Percentiles rank a stretch among this genome's conserved stretches.
phyloP scores from a whole-genome alignment of 345 rosid species.

The Eucalyptus cloeziana region DNA sequence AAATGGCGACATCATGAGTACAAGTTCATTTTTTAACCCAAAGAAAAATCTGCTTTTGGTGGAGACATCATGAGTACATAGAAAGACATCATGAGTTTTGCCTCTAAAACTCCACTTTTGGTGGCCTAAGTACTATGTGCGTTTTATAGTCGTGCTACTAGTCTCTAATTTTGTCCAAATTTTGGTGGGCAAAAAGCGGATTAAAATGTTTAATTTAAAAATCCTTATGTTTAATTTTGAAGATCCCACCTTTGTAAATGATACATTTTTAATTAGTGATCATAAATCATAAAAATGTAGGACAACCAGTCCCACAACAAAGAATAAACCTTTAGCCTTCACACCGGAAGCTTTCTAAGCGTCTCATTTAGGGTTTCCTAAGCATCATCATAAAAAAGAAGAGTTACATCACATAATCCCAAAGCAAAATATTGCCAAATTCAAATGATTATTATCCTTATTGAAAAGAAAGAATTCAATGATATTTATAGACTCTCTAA shows the following conservation, averaged over 20 bases:
- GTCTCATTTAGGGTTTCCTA: neutral
- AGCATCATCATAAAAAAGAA: neutral
- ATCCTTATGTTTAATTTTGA: neutral
- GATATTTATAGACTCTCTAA: rapidly evolving
- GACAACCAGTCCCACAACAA: neutral
- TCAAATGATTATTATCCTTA: neutral
- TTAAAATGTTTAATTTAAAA: neutral
- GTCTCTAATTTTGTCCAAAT: neutral
- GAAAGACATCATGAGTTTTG: neutral
- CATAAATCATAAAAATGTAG: neutral
- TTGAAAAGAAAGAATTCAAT: neutral
- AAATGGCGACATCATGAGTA: neutral
- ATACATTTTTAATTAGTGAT: neutral
- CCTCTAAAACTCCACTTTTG: neutral
- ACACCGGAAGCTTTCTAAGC: neutral
- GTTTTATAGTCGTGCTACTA: neutral
- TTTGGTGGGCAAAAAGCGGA: neutral
- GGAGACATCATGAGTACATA: neutral
- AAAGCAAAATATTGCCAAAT: neutral
- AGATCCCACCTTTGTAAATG: neutral
- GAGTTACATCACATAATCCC: neutral
- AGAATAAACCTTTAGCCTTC: neutral
- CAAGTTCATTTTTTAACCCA: neutral
- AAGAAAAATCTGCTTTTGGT: neutral
- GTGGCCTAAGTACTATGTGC: neutral